Base-by-base conservation (phyloP, 176 grass and related monocot species). In the Carex scoparia region DNA sequence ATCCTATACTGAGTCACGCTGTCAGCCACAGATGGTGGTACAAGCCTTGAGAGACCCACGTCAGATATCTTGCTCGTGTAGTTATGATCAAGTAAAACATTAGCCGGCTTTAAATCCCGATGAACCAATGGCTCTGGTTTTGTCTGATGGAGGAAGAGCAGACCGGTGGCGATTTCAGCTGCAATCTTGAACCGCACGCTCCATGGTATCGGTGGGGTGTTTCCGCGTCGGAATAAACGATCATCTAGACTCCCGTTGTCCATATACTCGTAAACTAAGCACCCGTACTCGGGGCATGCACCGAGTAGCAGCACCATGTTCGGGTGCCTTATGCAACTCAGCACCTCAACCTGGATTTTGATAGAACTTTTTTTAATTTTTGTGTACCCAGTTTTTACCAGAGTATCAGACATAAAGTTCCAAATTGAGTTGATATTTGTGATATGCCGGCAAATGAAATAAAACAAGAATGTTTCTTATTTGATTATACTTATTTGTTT, bases 271-370 rank as follows among this genome's bases (percentile, higher is more conserved):
- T 98, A 98, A 0, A 98, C 91, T 65, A 98, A 80, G 85, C 96
- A 95, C 2, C 96, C 96, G 69, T 94, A 95, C 62, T 98, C 96
- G 0, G 96, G 85, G 84, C 91, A 98, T 1, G 93, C 96, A 3
- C 96, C 96, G 5, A 98, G 93, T 53, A 98, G 93, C 2, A 98
- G 66, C 75, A 98, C 96, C 96, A 98, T 95, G 93, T 98, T 95
- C 0, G 96, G 96, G 73, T 99, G 96, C 64, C 93, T 89, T 65
- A 99, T 95, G 90, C 88, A 88, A 81, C 96, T 99, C 3, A 99
- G 87, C 48, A 99, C 90, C 84, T 99, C 89, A 58, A 98, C 91
- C 89, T 90, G 48, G 73, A 84, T 81, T 56, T 55, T 23, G 55
- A 16, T 42, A 3, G 16, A 85, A 53, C 10, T 27, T 53, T n/a